Conservation (phyloP, 257 asterid genomes). For the Henckelia pumila region DNA sequence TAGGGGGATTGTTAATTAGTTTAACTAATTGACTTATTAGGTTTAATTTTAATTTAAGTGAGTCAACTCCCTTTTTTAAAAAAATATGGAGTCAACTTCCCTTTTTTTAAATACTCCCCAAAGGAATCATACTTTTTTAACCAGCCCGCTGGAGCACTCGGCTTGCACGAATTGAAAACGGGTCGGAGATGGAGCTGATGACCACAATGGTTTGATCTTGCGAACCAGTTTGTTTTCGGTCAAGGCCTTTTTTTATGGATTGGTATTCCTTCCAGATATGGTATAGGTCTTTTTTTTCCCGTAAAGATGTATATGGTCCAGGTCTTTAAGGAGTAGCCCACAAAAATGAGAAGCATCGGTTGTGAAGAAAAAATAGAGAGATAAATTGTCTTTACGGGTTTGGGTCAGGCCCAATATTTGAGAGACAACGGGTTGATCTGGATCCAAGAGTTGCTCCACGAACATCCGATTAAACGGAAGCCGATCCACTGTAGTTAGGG, state of each 20-base stretch:
- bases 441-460: conserved; percentile 74
- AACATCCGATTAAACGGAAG: conserved; percentile 82
- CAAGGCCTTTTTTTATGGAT: conserved; percentile 31
- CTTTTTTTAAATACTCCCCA: no score
- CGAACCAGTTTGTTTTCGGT: conserved; percentile 28
- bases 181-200: conserved; percentile 41
- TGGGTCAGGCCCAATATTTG: conserved; percentile 41
- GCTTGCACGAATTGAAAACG: conserved; percentile 49
- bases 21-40: no score
- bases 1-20: no score
- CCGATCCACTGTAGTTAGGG: conserved; percentile 66
- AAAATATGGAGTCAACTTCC: no score
- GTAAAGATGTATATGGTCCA: conserved; percentile 46
- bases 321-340: conserved; percentile 62
- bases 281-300: no score
- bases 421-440: conserved; percentile 50
- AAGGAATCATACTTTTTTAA: no score
- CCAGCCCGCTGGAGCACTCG: conserved; percentile 32
- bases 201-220: conserved; percentile 52
- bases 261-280: conserved; percentile 41
- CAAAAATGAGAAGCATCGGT: conserved; percentile 69
- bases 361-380: conserved; percentile 50
- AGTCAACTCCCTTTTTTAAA: no score
- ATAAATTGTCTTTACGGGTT: conserved; percentile 26
- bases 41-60: no score